Conservation (phyloP, 768 basidiomycete genomes). For the Hydnomerulius pinastri region DNA sequence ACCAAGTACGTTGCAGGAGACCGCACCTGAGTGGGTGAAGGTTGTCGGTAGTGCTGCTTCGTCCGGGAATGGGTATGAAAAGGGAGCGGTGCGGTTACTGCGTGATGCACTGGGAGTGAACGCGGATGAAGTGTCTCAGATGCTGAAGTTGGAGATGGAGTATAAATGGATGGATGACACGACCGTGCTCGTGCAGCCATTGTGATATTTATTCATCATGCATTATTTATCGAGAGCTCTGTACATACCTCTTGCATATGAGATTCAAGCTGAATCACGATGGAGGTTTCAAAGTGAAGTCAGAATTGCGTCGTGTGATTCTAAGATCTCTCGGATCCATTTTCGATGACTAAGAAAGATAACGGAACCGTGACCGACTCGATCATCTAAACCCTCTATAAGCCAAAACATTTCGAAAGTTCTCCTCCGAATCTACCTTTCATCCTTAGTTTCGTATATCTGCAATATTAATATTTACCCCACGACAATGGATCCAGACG, state of each 20-base stretch:
- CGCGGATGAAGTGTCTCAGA: slow-evolving; percentile 40
- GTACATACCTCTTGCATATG: no score
- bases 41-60: no score
- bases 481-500: slow-evolving; percentile 1
- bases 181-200: slow-evolving; percentile 45
- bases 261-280: no score
- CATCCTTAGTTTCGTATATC: neutral
- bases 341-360: no score
- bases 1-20: slow-evolving; percentile 19
- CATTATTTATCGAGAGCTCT: no score
- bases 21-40: slow-evolving; percentile 37
- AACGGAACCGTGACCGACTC: no score
- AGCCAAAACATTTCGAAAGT: no score
- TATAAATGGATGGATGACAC: slow-evolving; percentile 54
- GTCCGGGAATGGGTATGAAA: slow-evolving; percentile 29
- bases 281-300: no score
- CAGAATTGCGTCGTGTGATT: no score
- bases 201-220: no score
- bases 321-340: no score
- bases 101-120: slow-evolving; percentile 46
- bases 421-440: neutral
- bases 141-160: slow-evolving; percentile 50
- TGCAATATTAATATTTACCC: neutral
- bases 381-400: no score
- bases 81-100: slow-evolving; percentile 29